phyloP scores from a whole-genome alignment of 345 rosid species.

The Limnanthes douglasii region DNA sequence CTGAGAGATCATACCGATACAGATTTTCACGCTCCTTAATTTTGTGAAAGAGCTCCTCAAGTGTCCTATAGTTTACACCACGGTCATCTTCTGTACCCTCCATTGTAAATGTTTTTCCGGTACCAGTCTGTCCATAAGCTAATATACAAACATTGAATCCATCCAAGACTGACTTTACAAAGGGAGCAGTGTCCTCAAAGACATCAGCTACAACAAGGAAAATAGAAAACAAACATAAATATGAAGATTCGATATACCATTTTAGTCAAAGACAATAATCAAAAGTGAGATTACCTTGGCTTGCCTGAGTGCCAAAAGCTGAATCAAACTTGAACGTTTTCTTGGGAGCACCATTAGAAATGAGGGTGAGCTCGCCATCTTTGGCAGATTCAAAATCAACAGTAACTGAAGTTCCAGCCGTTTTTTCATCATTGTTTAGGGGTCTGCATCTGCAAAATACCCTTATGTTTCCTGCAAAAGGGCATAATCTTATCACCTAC shows the following conservation, averaged over 20 bases:
- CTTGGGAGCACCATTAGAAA: slow-evolving; percentile 65
- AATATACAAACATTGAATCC: slow-evolving; percentile 93
- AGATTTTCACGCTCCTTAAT: slow-evolving; percentile 48
- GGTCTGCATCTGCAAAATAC: slow-evolving; percentile 96
- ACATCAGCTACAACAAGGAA: slow-evolving; percentile 44
- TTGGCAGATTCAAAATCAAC: slow-evolving; percentile 69
- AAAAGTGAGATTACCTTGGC: slow-evolving; percentile 51
- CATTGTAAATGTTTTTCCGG: slow-evolving; percentile 92
- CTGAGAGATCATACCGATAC: slow-evolving; percentile 59
- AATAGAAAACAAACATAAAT: slow-evolving; percentile 3
- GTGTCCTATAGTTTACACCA: slow-evolving; percentile 88
- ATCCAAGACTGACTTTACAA: slow-evolving; percentile 84
- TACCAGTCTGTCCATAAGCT: slow-evolving; percentile 97
- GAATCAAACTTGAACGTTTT: slow-evolving; percentile 82
- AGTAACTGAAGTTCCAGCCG: slow-evolving; percentile 43
- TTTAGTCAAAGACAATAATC: background rate
- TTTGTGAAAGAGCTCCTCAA: slow-evolving; percentile 59
- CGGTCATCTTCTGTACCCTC: slow-evolving; percentile 79
- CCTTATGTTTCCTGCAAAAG: slow-evolving; percentile 78
- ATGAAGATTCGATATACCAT: background rate
- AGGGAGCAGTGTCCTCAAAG: slow-evolving; percentile 78
- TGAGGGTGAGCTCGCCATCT: slow-evolving; percentile 68
- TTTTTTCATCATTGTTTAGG: slow-evolving; percentile 51
- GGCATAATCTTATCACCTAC: slow-evolving; percentile 7
- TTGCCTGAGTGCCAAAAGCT: slow-evolving; percentile 76